Evolutionary conservation across 495 filamentous ascomycete genomes (phyloP), one percentile per base, ranked within the genome.

Genomic region (Bathelium albidoporum): DNA sequence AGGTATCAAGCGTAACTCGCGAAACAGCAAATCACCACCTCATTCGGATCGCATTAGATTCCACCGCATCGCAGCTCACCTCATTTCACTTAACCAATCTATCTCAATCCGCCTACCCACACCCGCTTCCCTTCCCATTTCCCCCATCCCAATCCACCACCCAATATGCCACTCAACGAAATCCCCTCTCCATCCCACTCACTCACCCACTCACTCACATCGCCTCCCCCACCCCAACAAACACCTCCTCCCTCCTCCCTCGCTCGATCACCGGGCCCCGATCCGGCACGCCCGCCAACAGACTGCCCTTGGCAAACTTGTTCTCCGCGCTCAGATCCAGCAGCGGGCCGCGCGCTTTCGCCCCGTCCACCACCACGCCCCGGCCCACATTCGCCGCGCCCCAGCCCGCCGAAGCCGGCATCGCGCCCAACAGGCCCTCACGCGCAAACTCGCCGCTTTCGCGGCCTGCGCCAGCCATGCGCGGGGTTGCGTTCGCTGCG

Each of bases 261-360:
- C 74, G 68, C 59, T 73, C 76, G 41, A 74, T 62, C 4, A 72
- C 62, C 18, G 66, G 69, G 20, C 66, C 64, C 36, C 68, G 66
- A 53, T 58, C 63, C 60, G 76, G 75, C 36, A 77, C 72, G 3
- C 65, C 60, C 22, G 72, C 72, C 32, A 86, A 74, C 59, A 86
- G 62, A 71, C 83, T 86, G 4, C 83, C 83, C 60, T 78, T 76
- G 9, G 73, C 79, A 68, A 85, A 86, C 22, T 75, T 74, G 32
- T 76, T 81, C 22, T 74, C 69, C 18, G 78, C 77, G 12, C 74
- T 74, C 66, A 86, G 64, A 67, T 85, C 82, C 26, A 86, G 68
- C 79, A 87, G 76, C 31, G 83, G 83, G 44, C 76, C 79, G 9
- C 76, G 74, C 7, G 80, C 80, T 32, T 77, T 75, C 59, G 80